phyloP scores from a whole-genome alignment of 2,329 filamentous ascomycete genomes.

The Paecilomyces fulvus region DNA sequence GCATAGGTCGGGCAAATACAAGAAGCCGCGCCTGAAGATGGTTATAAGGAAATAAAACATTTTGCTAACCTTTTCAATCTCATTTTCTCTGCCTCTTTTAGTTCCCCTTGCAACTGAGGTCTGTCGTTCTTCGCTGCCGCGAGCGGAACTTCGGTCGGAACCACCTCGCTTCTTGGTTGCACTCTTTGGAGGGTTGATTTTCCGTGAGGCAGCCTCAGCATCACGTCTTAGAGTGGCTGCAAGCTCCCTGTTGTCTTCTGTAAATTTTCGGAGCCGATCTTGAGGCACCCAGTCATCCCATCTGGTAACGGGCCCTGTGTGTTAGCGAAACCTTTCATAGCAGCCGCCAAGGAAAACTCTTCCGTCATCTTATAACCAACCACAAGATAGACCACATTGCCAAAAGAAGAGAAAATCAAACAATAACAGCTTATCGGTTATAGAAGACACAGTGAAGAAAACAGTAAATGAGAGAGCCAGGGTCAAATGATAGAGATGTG shows the following conservation, averaged over 20 bases:
- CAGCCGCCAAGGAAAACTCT: constrained; percentile 3
- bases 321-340: constrained; percentile 5
- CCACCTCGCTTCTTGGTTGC: constrained; percentile 32
- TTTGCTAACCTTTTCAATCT: constrained; percentile 37
- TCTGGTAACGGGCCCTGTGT: constrained; percentile 31
- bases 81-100: constrained; percentile 38
- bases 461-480: background rate
- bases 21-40: background rate
- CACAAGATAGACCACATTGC: background rate
- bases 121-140: constrained; percentile 38
- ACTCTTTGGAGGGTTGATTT: constrained; percentile 24
- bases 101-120: constrained; percentile 35
- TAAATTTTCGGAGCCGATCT: constrained; percentile 89
- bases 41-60: background rate
- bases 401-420: background rate
- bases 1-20: no score
- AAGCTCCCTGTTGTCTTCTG: constrained; percentile 87
- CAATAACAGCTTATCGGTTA: background rate
- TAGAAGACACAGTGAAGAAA: background rate
- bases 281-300: constrained; percentile 98
- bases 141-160: constrained; percentile 35
- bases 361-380: background rate
- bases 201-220: constrained; percentile 27
- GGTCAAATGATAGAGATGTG: background rate
- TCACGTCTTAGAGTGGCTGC: constrained; percentile 47